Conservation (phyloP, 2,329 filamentous ascomycete genomes). For the Trichoderma endophyticum region DNA sequence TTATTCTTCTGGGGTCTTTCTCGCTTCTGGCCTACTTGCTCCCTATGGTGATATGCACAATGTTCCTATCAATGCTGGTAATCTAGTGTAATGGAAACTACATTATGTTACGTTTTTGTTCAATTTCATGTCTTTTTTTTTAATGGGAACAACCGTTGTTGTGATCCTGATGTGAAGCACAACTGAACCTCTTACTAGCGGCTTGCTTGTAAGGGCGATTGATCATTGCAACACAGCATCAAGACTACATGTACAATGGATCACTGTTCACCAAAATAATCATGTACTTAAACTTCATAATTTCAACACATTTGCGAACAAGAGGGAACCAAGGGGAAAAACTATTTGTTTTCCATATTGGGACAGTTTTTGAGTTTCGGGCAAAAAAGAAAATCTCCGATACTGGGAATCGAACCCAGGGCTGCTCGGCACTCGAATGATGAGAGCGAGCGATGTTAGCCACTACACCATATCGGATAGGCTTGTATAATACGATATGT, state of each 20-base stretch:
- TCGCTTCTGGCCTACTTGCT: not conserved
- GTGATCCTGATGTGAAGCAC: not conserved
- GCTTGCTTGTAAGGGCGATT: not conserved
- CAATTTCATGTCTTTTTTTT: not conserved
- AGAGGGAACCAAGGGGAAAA: not conserved
- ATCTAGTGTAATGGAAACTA: not conserved
- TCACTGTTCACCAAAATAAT: too few relatives aligned
- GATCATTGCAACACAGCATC: too few relatives aligned
- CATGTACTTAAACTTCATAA: too few relatives aligned
- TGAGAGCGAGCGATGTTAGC: slow-evolving; percentile 38
- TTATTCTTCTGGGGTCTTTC: not conserved
- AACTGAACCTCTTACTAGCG: not conserved
- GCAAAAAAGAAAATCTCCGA: slow-evolving; percentile 24
- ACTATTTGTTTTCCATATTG: not conserved
- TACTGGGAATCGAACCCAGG: slow-evolving; percentile 37
- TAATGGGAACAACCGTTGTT: not conserved
- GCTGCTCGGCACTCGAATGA: slow-evolving; percentile 29
- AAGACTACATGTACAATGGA: not conserved
- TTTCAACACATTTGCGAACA: not conserved
- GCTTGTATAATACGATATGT: rapidly evolving
- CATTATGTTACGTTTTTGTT: not conserved
- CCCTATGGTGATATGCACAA: not conserved
- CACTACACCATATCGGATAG: slow-evolving; percentile 36
- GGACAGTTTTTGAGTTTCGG: not conserved
- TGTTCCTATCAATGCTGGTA: not conserved